Evolutionary conservation across 371 early-diverging fungal genomes (phyloP).

Genomic region (Apophysomyces variabilis): DNA sequence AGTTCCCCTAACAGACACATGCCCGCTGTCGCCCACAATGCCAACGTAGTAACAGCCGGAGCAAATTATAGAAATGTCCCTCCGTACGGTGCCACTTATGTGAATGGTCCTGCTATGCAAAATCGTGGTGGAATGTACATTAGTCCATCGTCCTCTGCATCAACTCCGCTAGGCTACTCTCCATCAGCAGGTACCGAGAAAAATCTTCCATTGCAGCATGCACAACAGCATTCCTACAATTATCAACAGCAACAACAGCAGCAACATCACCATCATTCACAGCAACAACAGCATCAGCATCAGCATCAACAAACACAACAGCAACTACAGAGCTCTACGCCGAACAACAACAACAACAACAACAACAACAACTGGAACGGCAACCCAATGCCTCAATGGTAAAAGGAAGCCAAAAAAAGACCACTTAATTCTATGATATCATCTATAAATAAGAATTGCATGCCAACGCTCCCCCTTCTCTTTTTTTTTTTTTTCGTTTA

Average conservation of each 20-base stretch:
- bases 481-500: not conserved
- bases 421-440: not conserved
- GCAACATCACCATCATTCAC: slow-evolving; percentile 10
- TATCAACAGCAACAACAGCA: slow-evolving; percentile 22
- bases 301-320: slow-evolving; percentile 28
- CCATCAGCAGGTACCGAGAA: slow-evolving; percentile 20
- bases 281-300: slow-evolving; percentile 26
- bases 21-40: not conserved
- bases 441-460: not conserved
- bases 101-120: not conserved
- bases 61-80: not conserved
- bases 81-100: not conserved
- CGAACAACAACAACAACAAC: slow-evolving; percentile 10
- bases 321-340: not conserved
- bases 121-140: not conserved
- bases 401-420: not conserved
- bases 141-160: not conserved
- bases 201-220: not conserved
- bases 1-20: not conserved
- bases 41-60: not conserved
- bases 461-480: not conserved
- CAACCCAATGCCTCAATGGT: slow-evolving; percentile 2
- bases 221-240: slow-evolving; percentile 12
- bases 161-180: not conserved
- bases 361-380: not conserved